phyloP scores from a whole-genome alignment of 176 grass and related monocot species.

The Triticum turgidum region DNA sequence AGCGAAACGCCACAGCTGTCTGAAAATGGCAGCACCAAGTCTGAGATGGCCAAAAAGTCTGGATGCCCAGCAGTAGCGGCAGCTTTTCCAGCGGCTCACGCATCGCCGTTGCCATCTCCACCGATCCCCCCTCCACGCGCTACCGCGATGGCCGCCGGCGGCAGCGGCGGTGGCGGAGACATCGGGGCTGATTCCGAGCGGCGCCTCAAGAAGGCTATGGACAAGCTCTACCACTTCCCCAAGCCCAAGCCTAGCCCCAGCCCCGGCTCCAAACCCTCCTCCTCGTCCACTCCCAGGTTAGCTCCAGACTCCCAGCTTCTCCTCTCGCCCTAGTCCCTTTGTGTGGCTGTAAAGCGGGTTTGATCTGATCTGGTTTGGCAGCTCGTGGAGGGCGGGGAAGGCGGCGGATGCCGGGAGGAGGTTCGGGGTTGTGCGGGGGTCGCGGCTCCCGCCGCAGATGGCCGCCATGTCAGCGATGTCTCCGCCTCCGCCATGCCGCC shows the following conservation, averaged over 20 bases:
- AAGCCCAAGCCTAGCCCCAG: constrained; percentile 48
- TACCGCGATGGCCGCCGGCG: constrained; percentile 38
- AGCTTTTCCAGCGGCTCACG: constrained; percentile 27
- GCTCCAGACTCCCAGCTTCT: constrained; percentile 22
- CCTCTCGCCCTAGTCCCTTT: not conserved
- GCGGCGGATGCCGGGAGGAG: constrained; percentile 35
- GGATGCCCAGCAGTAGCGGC: not conserved
- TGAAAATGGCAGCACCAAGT: not conserved
- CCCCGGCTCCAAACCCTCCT: constrained; percentile 41
- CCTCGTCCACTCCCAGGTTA: constrained; percentile 52
- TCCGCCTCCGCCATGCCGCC: constrained; percentile 63
- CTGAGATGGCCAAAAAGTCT: not conserved
- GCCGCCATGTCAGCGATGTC: constrained; percentile 42
- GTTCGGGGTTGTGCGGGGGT: constrained; percentile 55
- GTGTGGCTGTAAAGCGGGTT: constrained; percentile 17
- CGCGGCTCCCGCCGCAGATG: constrained; percentile 45
- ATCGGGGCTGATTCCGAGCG: constrained; percentile 62
- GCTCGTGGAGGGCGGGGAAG: constrained; percentile 36
- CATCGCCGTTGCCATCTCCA: constrained; percentile 29
- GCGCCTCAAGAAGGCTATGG: constrained; percentile 89
- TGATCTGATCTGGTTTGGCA: constrained; percentile 29
- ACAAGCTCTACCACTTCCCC: constrained; percentile 88
- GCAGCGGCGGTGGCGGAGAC: constrained; percentile 35
- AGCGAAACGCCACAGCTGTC: not conserved
- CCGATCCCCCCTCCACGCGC: constrained; percentile 18